Conservation (phyloP, 371 early-diverging fungal genomes). For the Lichtheimia corymbifera region DNA sequence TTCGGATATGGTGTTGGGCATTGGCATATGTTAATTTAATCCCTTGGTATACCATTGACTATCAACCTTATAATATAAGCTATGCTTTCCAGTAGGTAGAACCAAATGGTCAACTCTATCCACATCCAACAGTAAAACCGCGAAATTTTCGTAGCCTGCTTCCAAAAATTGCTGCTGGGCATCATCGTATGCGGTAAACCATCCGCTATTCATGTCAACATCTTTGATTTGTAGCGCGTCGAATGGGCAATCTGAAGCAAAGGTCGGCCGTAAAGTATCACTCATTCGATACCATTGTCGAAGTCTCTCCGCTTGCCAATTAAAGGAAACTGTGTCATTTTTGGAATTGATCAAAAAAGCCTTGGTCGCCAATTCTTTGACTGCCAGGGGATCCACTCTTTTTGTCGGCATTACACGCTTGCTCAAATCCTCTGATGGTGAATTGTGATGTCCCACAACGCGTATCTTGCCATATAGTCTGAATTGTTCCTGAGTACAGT, state of each 20-base stretch:
- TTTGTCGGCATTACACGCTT: background rate
- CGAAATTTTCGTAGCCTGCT: constrained; percentile 32
- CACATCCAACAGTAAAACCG: constrained; percentile 28
- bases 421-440: background rate
- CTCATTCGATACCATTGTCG: constrained; percentile 26
- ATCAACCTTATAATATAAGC: background rate
- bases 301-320: constrained; percentile 36
- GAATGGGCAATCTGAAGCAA: background rate
- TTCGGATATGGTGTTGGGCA: too few species aligned
- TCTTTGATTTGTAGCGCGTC: constrained; percentile 17
- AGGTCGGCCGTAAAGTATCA: constrained; percentile 29
- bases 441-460: background rate
- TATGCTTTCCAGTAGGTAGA: constrained; percentile 14
- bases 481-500: constrained; percentile 38
- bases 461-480: constrained; percentile 22
- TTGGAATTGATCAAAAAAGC: constrained; percentile 3
- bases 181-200: constrained; percentile 15
- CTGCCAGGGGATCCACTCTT: background rate
- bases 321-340: constrained; percentile 16
- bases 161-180: constrained; percentile 21
- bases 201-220: constrained; percentile 13
- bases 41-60: background rate
- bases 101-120: constrained; percentile 25
- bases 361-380: constrained; percentile 3
- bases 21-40: too few species aligned